A percentile compares a stretch with the other conserved stretches of the same genome.
Evolutionary conservation across 805 yeast genomes (phyloP).

Genomic region (Scheffersomyces ergatensis): DNA sequence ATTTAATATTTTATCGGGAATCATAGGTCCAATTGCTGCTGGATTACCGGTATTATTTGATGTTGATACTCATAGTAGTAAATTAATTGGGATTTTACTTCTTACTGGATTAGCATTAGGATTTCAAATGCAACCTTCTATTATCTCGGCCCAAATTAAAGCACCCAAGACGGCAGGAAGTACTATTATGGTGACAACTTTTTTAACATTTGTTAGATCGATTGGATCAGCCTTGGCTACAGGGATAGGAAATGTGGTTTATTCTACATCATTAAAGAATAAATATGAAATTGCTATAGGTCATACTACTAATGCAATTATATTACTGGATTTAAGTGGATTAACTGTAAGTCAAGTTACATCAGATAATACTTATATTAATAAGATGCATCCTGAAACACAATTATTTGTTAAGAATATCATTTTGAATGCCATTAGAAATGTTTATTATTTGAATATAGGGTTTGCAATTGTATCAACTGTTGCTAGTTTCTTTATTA

Average conservation of each 20-base stretch:
- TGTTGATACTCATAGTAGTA: conserved; percentile 29
- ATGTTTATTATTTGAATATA: conserved; percentile 39
- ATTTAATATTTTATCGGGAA: conserved; percentile 25
- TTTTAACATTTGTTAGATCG: conserved; percentile 43
- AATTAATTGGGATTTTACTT: conserved; percentile 45
- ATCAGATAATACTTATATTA: conserved; percentile 2
- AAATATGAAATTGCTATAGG: conserved; percentile 5
- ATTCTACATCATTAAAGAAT: conserved; percentile 8
- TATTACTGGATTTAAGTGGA: conserved; percentile 3
- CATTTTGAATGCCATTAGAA: conserved; percentile 35
- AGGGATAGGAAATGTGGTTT: conserved; percentile 16
- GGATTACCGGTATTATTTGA: conserved; percentile 43
- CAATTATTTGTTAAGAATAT: conserved; percentile 17
- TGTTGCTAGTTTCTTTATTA: conserved; percentile 27
- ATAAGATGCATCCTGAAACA: conserved; percentile 18
- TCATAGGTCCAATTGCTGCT: conserved; percentile 38
- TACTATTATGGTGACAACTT: conserved; percentile 46
- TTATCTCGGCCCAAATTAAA: conserved; percentile 46
- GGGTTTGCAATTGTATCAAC: conserved; percentile 33
- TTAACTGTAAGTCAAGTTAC: conserved; percentile 9
- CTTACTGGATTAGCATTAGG: conserved; percentile 50
- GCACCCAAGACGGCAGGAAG: conserved; percentile 53
- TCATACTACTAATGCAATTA: conserved; percentile 3
- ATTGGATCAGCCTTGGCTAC: conserved; percentile 47
- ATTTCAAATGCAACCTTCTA: conserved; percentile 41